phyloP scores from a whole-genome alignment of 345 rosid genomes.

The Eutrema japonicum region DNA sequence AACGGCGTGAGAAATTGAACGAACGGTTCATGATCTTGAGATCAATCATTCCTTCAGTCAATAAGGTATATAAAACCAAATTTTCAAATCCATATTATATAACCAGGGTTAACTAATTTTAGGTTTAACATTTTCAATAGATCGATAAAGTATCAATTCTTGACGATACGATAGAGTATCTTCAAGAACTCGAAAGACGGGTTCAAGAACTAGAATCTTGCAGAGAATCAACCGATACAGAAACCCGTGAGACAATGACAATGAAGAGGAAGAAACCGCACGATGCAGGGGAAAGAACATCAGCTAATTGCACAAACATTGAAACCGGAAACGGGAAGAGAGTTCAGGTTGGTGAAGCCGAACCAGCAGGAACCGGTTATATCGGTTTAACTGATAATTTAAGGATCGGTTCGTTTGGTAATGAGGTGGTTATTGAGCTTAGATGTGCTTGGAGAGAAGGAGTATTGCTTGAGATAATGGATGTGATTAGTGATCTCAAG shows the following conservation, averaged over 20 bases:
- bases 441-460: slow-evolving; percentile 83
- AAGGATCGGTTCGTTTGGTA: slow-evolving; percentile 51
- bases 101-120: background rate
- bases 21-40: slow-evolving; percentile 61
- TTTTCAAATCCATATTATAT: background rate
- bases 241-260: slow-evolving; percentile 45
- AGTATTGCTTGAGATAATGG: slow-evolving; percentile 74
- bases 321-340: slow-evolving; percentile 26
- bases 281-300: slow-evolving; percentile 61
- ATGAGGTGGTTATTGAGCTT: slow-evolving; percentile 66
- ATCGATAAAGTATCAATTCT: slow-evolving; percentile 66
- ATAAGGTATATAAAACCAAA: slow-evolving; percentile 52
- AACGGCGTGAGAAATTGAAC: slow-evolving; percentile 56
- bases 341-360: slow-evolving; percentile 43
- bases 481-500: slow-evolving; percentile 59
- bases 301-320: slow-evolving; percentile 59
- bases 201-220: slow-evolving; percentile 81
- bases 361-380: slow-evolving; percentile 40
- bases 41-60: slow-evolving; percentile 66
- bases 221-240: slow-evolving; percentile 55
- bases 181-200: slow-evolving; percentile 68
- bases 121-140: slow-evolving; percentile 43
- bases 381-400: slow-evolving; percentile 45
- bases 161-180: slow-evolving; percentile 60
- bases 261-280: slow-evolving; percentile 48